A percentile compares a stretch with the other conserved stretches of the same genome.
phyloP scores from a whole-genome alignment of 306 rosid genomes.

The Lotus japonicus region DNA sequence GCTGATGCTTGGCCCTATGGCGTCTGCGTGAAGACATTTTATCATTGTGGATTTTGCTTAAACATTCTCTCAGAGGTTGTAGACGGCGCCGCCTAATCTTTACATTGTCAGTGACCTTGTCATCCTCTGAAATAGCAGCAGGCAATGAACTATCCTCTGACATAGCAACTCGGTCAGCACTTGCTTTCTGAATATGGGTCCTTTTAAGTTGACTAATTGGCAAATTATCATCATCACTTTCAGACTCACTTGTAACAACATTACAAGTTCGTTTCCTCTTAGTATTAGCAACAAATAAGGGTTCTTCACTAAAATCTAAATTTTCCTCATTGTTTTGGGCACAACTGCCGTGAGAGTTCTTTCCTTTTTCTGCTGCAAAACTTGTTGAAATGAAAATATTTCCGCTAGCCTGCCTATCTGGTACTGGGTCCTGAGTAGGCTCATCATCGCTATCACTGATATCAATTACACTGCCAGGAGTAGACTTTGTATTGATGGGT shows the following conservation, averaged over 20 bases:
- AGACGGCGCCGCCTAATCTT: conserved; percentile 41
- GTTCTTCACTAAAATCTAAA: conserved; percentile 13
- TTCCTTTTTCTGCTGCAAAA: conserved; percentile 11
- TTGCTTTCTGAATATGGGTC: conserved; percentile 16
- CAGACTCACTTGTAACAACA: conserved; percentile 51
- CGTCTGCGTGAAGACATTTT: conserved; percentile 14
- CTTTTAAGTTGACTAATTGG: conserved; percentile 39
- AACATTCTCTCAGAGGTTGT: conserved; percentile 28
- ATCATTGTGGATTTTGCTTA: conserved; percentile 17
- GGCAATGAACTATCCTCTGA: conserved; percentile 1
- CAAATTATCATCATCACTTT: conserved; percentile 41
- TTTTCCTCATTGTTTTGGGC: conserved; percentile 27
- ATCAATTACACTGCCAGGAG: too few relatives aligned
- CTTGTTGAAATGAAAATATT: neutral
- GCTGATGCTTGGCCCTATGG: conserved; percentile 14
- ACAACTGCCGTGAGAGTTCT: neutral
- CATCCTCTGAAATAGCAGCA: conserved; percentile 20
- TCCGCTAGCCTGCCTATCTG: neutral
- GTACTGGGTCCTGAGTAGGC: conserved; percentile 10
- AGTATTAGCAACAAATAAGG: conserved; percentile 24
- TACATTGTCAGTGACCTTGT: conserved; percentile 9
- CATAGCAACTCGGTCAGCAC: conserved; percentile 19
- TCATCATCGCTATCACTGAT: conserved; percentile 52
- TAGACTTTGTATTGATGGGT: conserved; percentile 8
- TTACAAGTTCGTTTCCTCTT: conserved; percentile 51